Base-by-base conservation (phyloP, 345 rosid genomes). In the Boechera retrofracta region DNA sequence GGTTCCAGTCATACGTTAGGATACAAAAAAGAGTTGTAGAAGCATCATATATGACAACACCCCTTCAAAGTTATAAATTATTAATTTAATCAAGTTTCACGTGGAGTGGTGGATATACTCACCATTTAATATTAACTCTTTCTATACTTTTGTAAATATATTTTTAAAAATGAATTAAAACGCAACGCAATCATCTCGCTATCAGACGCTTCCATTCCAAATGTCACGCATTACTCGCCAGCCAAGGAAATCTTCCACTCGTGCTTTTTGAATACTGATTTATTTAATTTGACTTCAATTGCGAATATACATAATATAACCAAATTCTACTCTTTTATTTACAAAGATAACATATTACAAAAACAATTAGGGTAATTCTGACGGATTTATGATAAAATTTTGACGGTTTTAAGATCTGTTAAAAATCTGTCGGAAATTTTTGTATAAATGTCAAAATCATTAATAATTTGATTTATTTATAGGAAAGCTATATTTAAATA, bases 31-130 rank as follows among this genome's bases (percentile, higher is more conserved):
- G 35, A 63, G 24, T 28, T 29, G 58, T 26, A 38, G 51, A 38
- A 51, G 54, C 41, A n/a, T 15, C 41, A 62, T 16, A 68, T 45
- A 76, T 77, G 64, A 42, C 76, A 71, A 63, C 76, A 53, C 58
- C 75, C 44, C 47, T 60, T 76, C 79, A 76, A 68, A 59, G 64
- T 61, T 76, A 70, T 69, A 69, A 39, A 39, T 9, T 9, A 18
- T 55, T 3, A 28, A 24, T 2, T 52, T 26, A 24, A 38, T 52
- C 9, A 32, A 61, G 2, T 31, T 42, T 76, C 64, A 61, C 75
- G 75, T 76, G 79, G 69, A n/a, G 48, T 68, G 80, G 80, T 76
- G 64, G 80, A 69, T 76, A 76, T 28, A 76, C 81, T 77, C 72
- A 77, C 81, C 81, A 71, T 64, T 64, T n/a, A 1, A 24, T 47